Conservation (phyloP, 495 filamentous ascomycete genomes). For the Penicillium bovifimosum region DNA sequence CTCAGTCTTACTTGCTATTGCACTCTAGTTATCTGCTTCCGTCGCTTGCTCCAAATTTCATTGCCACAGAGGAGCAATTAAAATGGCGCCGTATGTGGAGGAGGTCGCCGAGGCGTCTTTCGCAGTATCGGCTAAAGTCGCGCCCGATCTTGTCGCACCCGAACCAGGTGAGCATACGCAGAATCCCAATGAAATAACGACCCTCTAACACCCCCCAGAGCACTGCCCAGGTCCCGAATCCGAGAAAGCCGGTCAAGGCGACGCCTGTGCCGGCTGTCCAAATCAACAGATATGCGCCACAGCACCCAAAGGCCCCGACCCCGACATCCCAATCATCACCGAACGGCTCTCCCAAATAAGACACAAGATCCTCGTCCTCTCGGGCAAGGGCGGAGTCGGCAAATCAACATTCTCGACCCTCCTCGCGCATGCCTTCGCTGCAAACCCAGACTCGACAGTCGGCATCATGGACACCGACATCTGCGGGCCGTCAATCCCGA, state of each 20-base stretch:
- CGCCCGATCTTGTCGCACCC: constrained; percentile 81
- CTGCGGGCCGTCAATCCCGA: constrained; percentile 87
- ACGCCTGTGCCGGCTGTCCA: constrained; percentile 88
- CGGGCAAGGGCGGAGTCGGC: constrained; percentile 93
- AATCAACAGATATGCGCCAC: constrained; percentile 94
- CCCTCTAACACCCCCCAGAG: constrained; percentile 42
- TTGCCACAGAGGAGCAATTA: neutral
- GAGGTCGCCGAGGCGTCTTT: constrained; percentile 61
- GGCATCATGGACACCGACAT: constrained; percentile 98
- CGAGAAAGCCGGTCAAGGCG: constrained; percentile 72
- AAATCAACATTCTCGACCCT: constrained; percentile 89
- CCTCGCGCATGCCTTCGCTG: constrained; percentile 80
- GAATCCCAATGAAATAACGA: neutral
- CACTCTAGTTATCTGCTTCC: neutral
- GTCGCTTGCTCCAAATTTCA: neutral
- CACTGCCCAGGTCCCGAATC: constrained; percentile 96
- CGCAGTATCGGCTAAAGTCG: constrained; percentile 59
- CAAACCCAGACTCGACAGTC: constrained; percentile 65
- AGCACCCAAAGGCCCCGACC: constrained; percentile 92
- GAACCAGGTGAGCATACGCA: constrained; percentile 60
- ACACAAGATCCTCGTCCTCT: constrained; percentile 89
- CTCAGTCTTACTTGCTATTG: constrained; percentile 4
- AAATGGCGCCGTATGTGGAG: constrained; percentile 68
- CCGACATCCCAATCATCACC: constrained; percentile 83
- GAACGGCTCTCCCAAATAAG: constrained; percentile 71